Percentiles rank a stretch among this genome's conserved stretches.
phyloP scores from a whole-genome alignment of 116 monocot species.

The Cymodocea nodosa region DNA sequence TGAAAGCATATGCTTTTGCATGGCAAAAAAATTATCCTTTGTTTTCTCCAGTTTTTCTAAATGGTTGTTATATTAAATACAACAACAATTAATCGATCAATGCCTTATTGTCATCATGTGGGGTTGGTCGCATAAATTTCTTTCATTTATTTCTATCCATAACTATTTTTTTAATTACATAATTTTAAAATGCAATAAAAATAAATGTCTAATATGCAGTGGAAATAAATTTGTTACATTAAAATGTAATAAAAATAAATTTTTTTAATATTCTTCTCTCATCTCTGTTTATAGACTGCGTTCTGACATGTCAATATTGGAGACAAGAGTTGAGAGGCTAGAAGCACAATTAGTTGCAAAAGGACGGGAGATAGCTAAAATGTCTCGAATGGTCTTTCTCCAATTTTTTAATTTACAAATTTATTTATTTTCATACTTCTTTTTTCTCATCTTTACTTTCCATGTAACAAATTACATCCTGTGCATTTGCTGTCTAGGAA shows the following conservation, averaged over 20 bases:
- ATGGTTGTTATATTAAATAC: no score
- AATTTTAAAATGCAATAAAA: no score
- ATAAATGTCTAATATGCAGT: neutral
- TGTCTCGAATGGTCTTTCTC: conserved; percentile 57
- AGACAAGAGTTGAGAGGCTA: conserved; percentile 92
- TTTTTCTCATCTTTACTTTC: neutral
- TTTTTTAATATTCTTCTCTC: no score
- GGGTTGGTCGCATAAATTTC: no score
- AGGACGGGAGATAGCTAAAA: conserved; percentile 86
- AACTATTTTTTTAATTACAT: no score
- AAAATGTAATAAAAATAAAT: neutral
- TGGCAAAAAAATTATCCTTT: neutral
- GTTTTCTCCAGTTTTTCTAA: neutral
- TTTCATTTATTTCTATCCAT: no score
- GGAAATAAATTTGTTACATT: neutral
- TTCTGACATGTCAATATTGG: conserved; percentile 85
- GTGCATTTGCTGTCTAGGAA: conserved; percentile 37
- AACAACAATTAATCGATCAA: no score
- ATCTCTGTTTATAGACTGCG: conserved; percentile 29
- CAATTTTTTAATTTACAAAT: neutral
- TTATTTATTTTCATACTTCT: conserved; percentile 6
- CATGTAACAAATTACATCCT: neutral
- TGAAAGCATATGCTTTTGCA: neutral
- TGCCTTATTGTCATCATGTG: no score
- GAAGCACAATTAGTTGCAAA: conserved; percentile 80